A percentile compares a stretch with the other conserved stretches of the same genome.
phyloP scores from a whole-genome alignment of 495 filamentous ascomycete genomes.

The Extremus antarcticus region DNA sequence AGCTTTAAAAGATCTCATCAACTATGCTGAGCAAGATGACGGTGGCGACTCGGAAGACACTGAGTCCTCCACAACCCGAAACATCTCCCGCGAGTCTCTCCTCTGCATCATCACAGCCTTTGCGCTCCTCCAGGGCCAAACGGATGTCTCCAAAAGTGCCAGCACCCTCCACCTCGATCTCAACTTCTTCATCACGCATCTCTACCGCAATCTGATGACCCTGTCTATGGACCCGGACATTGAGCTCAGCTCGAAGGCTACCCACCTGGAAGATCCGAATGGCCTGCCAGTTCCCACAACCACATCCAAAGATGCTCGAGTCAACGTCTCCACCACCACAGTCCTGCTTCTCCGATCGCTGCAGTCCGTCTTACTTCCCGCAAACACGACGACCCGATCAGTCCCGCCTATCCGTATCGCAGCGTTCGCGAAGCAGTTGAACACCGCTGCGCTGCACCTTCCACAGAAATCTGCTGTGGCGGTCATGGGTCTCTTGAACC shows the following conservation, averaged over 20 bases:
- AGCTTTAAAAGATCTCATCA: slow-evolving; percentile 82
- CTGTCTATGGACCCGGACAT: slow-evolving; percentile 74
- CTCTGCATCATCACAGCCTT: slow-evolving; percentile 94
- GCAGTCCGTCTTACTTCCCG: slow-evolving; percentile 61
- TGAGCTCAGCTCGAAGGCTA: slow-evolving; percentile 71
- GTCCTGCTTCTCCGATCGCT: slow-evolving; percentile 82
- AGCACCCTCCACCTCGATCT: slow-evolving; percentile 70
- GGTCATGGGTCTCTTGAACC: slow-evolving; percentile 58
- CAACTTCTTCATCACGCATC: slow-evolving; percentile 85
- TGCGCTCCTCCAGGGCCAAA: slow-evolving; percentile 82
- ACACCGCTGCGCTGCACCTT: slow-evolving; percentile 68
- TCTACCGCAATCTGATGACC: slow-evolving; percentile 71
- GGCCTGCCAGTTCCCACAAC: slow-evolving; percentile 24
- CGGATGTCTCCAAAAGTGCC: slow-evolving; percentile 50
- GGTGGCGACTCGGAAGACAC: slow-evolving; percentile 35
- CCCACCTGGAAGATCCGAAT: slow-evolving; percentile 69
- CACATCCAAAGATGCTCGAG: slow-evolving; percentile 38
- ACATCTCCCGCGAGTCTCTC: slow-evolving; percentile 73
- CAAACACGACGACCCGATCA: slow-evolving; percentile 42
- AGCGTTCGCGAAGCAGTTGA: slow-evolving; percentile 84
- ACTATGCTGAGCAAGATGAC: slow-evolving; percentile 30
- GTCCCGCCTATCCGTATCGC: slow-evolving; percentile 70
- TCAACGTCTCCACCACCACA: slow-evolving; percentile 87
- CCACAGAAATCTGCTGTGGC: slow-evolving; percentile 81
- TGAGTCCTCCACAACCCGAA: slow-evolving; percentile 34